Evolutionary conservation across 305 asterid genomes (phyloP).

Genomic region (Stenogyne calaminthoides): DNA sequence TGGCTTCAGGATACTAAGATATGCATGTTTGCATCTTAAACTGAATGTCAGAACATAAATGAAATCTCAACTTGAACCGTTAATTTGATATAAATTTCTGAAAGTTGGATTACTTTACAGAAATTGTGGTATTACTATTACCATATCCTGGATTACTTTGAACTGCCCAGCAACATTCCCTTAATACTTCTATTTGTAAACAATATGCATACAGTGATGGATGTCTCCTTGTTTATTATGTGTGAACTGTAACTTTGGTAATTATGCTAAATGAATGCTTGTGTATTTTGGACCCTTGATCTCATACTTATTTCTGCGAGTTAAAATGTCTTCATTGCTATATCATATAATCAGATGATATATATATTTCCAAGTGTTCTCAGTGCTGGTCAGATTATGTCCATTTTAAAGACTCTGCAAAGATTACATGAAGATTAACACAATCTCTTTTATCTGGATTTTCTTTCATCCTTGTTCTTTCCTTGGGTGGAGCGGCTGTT

Average conservation of each 20-base stretch:
- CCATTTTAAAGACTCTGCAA: slow-evolving; percentile 1
- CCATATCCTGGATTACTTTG: slow-evolving; percentile 2
- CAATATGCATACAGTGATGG: background rate
- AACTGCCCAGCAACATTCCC: background rate
- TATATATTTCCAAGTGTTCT: background rate
- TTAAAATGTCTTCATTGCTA: background rate
- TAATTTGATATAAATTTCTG: background rate
- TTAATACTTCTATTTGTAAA: background rate
- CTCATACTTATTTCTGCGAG: background rate
- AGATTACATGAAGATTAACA: background rate
- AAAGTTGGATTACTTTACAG: background rate
- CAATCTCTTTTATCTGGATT: slow-evolving; percentile 1
- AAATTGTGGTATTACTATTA: background rate
- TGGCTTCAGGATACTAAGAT: slow-evolving; percentile 12
- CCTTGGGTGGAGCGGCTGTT: background rate
- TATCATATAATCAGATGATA: slow-evolving; percentile 3
- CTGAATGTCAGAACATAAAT: slow-evolving; percentile 5
- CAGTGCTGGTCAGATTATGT: slow-evolving; percentile 4
- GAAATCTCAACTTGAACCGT: slow-evolving; percentile 1
- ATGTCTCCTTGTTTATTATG: background rate
- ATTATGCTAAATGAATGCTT: slow-evolving; percentile 10
- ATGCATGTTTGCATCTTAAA: slow-evolving; percentile 13
- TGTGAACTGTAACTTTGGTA: background rate
- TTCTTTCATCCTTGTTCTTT: background rate
- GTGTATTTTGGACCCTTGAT: background rate